Evolutionary conservation across 164 flowering plant genomes (phyloP).

Genomic region (Macadamia tetraphylla): DNA sequence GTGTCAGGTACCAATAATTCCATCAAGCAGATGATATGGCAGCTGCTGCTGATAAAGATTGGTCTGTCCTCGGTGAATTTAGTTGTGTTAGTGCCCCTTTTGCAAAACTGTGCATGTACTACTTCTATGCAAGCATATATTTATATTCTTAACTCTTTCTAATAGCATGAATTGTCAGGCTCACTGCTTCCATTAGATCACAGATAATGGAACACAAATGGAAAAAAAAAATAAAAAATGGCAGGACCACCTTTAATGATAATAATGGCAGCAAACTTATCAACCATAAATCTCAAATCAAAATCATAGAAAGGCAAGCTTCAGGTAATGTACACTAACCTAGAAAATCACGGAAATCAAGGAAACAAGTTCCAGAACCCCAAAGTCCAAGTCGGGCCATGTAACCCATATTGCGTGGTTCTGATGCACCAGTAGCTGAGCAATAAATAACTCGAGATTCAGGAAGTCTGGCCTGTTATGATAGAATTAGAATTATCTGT

Average conservation of each 20-base stretch:
- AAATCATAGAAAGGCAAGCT: neutral
- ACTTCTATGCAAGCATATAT: too few relatives aligned
- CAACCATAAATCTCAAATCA: too few relatives aligned
- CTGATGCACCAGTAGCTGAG: conserved; percentile 99
- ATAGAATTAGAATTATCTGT: conserved; percentile 18
- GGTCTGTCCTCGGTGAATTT: too few relatives aligned
- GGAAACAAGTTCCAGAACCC: conserved; percentile 88
- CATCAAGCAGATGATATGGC: too few relatives aligned
- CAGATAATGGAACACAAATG: neutral
- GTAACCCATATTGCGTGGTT: conserved; percentile 96
- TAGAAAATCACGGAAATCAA: conserved; percentile 65
- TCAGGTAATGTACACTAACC: conserved; percentile 37
- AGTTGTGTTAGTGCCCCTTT: too few relatives aligned
- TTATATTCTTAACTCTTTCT: too few relatives aligned
- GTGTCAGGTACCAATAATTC: too few relatives aligned
- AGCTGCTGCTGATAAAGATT: too few relatives aligned
- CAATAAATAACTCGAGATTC: conserved; percentile 94
- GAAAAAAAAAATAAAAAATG: neutral
- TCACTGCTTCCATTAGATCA: too few relatives aligned
- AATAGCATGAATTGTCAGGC: too few relatives aligned
- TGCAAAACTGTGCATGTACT: too few relatives aligned
- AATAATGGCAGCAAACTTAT: too few relatives aligned
- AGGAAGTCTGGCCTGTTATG: conserved; percentile 76
- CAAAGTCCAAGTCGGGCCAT: conserved; percentile 99
- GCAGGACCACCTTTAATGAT: neutral